Conservation (phyloP, 768 basidiomycete species). For the Hericium coralloides region DNA sequence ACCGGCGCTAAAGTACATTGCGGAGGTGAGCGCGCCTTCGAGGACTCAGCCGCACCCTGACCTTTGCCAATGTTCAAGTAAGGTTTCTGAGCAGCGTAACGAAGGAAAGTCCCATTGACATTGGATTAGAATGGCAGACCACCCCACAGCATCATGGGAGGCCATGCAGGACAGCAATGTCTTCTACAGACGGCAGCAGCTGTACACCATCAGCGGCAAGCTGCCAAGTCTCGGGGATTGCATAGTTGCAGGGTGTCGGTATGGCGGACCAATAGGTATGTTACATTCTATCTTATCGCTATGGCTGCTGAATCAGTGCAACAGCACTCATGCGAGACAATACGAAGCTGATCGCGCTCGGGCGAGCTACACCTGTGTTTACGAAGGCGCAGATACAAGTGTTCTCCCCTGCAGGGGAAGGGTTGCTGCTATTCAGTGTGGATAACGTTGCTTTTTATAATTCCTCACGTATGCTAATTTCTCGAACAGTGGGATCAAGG, state of each 20-base stretch:
- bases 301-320: not conserved
- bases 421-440: constrained; percentile 62
- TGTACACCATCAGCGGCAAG: constrained; percentile 77
- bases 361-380: constrained; percentile 43
- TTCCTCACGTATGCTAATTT: constrained; percentile 9
- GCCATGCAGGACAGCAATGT: constrained; percentile 80
- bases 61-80: not conserved
- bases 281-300: not conserved
- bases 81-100: not conserved
- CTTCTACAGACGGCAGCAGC: constrained; percentile 80
- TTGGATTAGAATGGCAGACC: constrained; percentile 37
- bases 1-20: too few species aligned
- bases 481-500: constrained; percentile 78
- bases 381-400: constrained; percentile 80
- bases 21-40: too few species aligned
- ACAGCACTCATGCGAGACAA: constrained; percentile 84
- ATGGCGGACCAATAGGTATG: constrained; percentile 86
- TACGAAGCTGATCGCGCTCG: constrained; percentile 68
- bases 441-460: constrained; percentile 25
- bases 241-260: constrained; percentile 69
- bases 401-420: constrained; percentile 79
- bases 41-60: too few species aligned
- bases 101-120: too few species aligned
- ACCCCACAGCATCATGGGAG: constrained; percentile 83
- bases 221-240: constrained; percentile 74